Base-by-base conservation (phyloP, 176 grass and related monocot species). In the Carex parvula region DNA sequence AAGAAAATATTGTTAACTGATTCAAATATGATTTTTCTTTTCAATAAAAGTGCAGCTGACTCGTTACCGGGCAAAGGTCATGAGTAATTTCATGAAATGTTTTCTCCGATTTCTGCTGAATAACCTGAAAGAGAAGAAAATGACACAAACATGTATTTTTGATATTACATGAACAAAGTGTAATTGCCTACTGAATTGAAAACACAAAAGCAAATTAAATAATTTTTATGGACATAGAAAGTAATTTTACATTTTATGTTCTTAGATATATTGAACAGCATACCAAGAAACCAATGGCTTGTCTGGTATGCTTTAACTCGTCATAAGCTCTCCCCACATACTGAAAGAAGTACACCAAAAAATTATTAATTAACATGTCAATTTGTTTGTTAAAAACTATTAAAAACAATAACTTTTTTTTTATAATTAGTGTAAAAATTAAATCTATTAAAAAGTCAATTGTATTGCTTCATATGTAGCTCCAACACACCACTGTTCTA, bases 31-130 rank as follows among this genome's bases (percentile, higher is more conserved):
- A 87, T 67, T 16, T 4, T 37, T 82, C 4, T 80, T 86, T 46
- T n/a, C 64, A 65, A 60, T 3, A 79, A 67, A 48, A 56, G 55
- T 57, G 24, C 66, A 61, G 53, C 87, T 82, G 57, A 85, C 91
- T 93, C 5, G 56, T 78, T 79, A 97, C 96, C 70, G 96, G 96
- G 75, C 93, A 99, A 83, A 99, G 96, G 85, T 99, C 96, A 68
- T 99, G 96, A 80, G 92, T 95, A 89, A 99, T 99, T 93, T 99
- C 96, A 85, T 99, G 91, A 26, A 98, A 92, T 4, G 91, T 93
- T 90, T 95, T 99, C 91, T 94, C 95, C 54, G 96, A 91, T 82
- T 99, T 98, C 89, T 99, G 96, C 92, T 99, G 93, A 84, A 99
- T 99, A 78, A 99, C 93, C 96, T 99, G 83, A 71, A 93, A 81